Percentiles rank a stretch among this genome's conserved stretches.
phyloP scores from a whole-genome alignment of 2,329 filamentous ascomycete genomes.

The Xylariaceae sp. region DNA sequence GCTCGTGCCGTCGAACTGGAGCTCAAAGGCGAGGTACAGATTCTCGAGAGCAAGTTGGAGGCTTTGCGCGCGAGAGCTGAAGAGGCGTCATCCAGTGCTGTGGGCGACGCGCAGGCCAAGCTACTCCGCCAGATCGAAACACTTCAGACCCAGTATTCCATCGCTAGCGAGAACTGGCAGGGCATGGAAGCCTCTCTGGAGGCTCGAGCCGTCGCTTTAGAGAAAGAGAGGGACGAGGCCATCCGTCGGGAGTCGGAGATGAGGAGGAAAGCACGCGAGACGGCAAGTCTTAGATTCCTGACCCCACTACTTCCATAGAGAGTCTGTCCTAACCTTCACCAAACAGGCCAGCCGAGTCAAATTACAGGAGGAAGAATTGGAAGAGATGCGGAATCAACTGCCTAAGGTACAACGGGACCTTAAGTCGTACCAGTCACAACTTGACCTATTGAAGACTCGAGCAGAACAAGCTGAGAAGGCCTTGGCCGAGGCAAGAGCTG shows the following conservation, averaged over 20 bases:
- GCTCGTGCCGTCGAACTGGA: constrained; percentile 68
- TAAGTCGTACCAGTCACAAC: constrained; percentile 52
- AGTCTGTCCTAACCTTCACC: constrained; percentile 16
- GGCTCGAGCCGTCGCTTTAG: constrained; percentile 69
- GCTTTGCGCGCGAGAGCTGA: constrained; percentile 80
- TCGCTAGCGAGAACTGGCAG: constrained; percentile 96
- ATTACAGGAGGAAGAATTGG: constrained; percentile 76
- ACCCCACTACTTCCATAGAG: constrained; percentile 21
- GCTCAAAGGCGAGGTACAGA: constrained; percentile 70
- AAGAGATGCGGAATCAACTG: constrained; percentile 62
- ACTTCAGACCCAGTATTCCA: constrained; percentile 88
- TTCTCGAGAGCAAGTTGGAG: constrained; percentile 86
- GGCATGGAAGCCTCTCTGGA: constrained; percentile 86
- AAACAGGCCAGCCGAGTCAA: constrained; percentile 59
- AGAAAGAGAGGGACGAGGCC: constrained; percentile 88
- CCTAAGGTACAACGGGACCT: constrained; percentile 63
- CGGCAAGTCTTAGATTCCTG: constrained; percentile 50
- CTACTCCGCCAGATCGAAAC: constrained; percentile 91
- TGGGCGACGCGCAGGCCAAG: constrained; percentile 82
- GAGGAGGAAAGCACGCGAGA: constrained; percentile 82
- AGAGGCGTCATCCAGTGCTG: constrained; percentile 78
- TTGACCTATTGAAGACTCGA: constrained; percentile 61
- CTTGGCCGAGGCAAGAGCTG: constrained; percentile 50
- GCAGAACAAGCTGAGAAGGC: constrained; percentile 63
- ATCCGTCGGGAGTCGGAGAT: constrained; percentile 79